phyloP scores from a whole-genome alignment of 2,329 filamentous ascomycete species.

The Daldinia sp. region DNA sequence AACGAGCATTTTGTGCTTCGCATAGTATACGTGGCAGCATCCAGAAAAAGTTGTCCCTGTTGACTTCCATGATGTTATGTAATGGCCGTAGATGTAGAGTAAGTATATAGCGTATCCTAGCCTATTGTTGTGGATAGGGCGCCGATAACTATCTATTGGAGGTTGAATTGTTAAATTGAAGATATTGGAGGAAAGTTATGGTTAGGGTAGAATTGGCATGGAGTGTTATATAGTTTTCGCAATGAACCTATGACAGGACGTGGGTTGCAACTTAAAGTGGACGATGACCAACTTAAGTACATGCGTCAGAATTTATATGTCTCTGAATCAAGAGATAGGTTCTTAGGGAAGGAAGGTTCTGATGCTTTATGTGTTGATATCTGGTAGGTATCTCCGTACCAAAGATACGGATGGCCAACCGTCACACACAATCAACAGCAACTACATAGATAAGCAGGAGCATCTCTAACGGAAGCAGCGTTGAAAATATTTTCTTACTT shows the following conservation, averaged over 20 bases:
- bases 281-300: background rate
- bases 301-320: background rate
- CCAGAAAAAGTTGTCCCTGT: constrained; percentile 47
- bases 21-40: constrained; percentile 50
- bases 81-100: background rate
- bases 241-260: background rate
- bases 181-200: background rate
- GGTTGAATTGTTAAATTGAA: background rate
- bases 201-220: background rate
- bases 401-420: background rate
- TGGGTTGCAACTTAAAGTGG: background rate
- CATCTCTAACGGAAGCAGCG: background rate
- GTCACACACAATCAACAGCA: background rate
- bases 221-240: background rate
- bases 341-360: background rate
- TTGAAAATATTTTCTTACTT: background rate
- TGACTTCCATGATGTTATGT: constrained; percentile 46
- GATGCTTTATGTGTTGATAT: constrained; percentile 1
- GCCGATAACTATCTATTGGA: background rate
- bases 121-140: background rate
- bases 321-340: background rate
- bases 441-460: background rate
- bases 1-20: constrained; percentile 49
- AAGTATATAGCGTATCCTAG: background rate
- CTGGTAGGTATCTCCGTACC: background rate